phyloP scores from a whole-genome alignment of 2,329 filamentous ascomycete genomes.

The Tolypocladium sp. region DNA sequence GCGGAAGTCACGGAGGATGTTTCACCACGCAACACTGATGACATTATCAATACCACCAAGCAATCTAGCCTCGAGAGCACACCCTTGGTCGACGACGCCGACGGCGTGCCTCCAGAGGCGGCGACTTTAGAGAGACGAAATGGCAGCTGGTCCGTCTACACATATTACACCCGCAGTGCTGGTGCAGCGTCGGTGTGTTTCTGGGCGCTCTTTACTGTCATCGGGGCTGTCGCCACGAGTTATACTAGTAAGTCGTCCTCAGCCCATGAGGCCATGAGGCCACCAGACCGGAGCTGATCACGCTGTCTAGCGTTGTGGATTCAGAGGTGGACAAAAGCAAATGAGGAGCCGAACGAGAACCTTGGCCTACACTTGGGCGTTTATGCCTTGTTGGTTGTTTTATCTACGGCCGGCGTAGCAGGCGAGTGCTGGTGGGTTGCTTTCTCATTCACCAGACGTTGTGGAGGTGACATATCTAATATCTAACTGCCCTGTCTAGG shows the following conservation, averaged over 20 bases:
- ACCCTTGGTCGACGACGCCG: not conserved
- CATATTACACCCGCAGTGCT: not conserved
- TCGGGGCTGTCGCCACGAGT: not conserved
- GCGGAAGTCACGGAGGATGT: not conserved
- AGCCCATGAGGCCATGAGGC: not conserved
- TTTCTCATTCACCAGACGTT: not conserved
- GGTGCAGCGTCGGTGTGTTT: not conserved
- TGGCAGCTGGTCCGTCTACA: not conserved
- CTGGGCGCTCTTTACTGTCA: not conserved
- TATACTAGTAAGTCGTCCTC: not conserved
- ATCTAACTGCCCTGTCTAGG: not conserved
- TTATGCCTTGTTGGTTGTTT: not conserved
- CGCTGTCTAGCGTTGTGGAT: not conserved
- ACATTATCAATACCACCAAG: not conserved
- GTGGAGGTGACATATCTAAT: not conserved
- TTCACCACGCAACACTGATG: not conserved
- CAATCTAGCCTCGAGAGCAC: not conserved
- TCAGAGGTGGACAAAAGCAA: not conserved
- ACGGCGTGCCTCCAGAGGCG: not conserved
- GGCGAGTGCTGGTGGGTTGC: not conserved
- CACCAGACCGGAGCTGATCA: not conserved
- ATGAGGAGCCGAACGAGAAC: not conserved
- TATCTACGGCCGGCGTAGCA: not conserved
- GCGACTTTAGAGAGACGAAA: not conserved
- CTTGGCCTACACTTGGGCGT: not conserved